phyloP scores from a whole-genome alignment of 2,329 filamentous ascomycete genomes.

The Zopfia rhizophila region DNA sequence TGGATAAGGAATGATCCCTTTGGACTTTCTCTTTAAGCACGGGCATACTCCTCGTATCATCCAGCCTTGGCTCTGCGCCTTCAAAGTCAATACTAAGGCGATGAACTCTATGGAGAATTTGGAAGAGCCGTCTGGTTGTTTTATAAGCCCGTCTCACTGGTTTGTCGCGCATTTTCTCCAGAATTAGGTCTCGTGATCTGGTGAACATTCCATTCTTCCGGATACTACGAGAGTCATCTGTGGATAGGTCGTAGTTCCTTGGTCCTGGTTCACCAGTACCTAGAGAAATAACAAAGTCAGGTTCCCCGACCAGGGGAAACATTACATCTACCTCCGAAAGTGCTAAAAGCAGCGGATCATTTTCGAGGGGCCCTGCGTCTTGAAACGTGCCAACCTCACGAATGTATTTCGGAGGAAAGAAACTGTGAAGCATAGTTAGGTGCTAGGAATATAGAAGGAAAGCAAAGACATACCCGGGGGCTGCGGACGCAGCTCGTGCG shows the following conservation, averaged over 20 bases:
- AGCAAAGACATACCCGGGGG: conserved; percentile 20
- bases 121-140: conserved; percentile 2
- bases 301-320: conserved; percentile 23
- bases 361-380: conserved; percentile 26
- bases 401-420: conserved; percentile 31
- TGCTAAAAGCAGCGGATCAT: conserved; percentile 26
- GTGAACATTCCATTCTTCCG: conserved; percentile 21
- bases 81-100: conserved; percentile 21
- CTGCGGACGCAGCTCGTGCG: conserved; percentile 21
- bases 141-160: conserved; percentile 21
- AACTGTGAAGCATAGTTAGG: conserved; percentile 21
- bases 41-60: conserved; percentile 24
- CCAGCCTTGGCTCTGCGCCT: conserved; percentile 20
- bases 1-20: conserved; percentile 18
- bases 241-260: conserved; percentile 13
- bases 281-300: conserved; percentile 32
- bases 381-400: conserved; percentile 27
- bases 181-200: conserved; percentile 16
- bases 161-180: conserved; percentile 26
- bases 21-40: conserved; percentile 21
- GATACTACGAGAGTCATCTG: conserved; percentile 17
- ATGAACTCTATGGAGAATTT: conserved; percentile 14
- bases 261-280: conserved; percentile 24
- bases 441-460: conserved; percentile 1
- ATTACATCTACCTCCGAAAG: conserved; percentile 25